These are phyloP conservation scores for Rhododendron griersonianum DNA, from an alignment of 148 eudicot species.

Conservation along the genomic window DNA sequence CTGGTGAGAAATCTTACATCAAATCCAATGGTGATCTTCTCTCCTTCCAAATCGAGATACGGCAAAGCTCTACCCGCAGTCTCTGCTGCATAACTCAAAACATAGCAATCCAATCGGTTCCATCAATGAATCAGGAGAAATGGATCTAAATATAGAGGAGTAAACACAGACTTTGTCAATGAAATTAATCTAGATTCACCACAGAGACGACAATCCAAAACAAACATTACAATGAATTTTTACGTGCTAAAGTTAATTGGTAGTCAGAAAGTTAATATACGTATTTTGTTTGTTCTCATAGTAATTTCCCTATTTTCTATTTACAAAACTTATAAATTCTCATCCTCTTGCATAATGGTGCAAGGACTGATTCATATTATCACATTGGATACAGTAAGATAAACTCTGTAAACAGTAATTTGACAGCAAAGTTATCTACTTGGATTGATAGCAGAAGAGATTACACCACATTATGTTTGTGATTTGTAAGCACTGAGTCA, in stretches of 20 bases:
- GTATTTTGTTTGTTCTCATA: no score
- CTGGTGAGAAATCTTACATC: constrained; percentile 21
- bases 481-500: not conserved
- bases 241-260: no score
- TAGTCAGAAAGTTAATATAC: no score
- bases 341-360: no score
- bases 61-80: constrained; percentile 52
- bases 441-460: not conserved
- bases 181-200: no score
- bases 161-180: no score
- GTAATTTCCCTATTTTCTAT: no score
- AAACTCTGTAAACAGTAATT: not conserved
- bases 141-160: no score
- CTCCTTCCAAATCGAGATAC: constrained; percentile 51
- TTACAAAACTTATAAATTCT: no score
- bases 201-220: no score
- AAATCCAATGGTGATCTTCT: constrained; percentile 28
- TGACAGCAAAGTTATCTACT: not conserved
- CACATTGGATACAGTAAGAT: not conserved
- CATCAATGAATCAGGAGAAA: not conserved
- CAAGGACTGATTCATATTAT: no score
- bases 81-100: constrained; percentile 54
- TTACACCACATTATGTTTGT: not conserved
- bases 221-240: no score
- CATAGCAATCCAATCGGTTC: not conserved